Base-by-base conservation (phyloP, 2,329 filamentous ascomycete genomes). In the Plenodomus biglobosus region DNA sequence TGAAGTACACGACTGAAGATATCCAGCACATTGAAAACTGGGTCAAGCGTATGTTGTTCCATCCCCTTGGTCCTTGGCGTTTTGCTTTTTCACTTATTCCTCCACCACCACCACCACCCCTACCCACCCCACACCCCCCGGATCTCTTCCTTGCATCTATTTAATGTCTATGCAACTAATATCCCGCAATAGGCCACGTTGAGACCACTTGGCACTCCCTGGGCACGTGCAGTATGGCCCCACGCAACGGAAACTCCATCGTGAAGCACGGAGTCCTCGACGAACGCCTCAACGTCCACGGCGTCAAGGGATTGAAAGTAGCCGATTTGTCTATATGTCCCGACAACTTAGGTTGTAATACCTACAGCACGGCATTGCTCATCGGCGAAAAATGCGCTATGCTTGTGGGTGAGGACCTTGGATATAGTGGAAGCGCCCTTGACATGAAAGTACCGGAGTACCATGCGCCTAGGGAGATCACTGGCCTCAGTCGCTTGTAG, bases 191-290 rank as follows among this genome's bases (percentile, higher is more conserved):
- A 69, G 66, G 65, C 52, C 87, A 90, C 65, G 85, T 87, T 40
- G 87, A 90, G 73, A 89, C 85, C 41, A 90, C 87, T 32, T 88
- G 86, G 86, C 86, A 89, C 75, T 72, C 74, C 16, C 75, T 83
- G 6, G 79, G 80, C 34, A 90, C 87, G 1, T 90, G 86, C 74
- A 88, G 84, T 43, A 91, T 91, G 86, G 87, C 86, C 0, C 88
- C 88, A 3, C 80, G 75, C 51, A 81, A 90, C 63, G 88, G 88
- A 50, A 92, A 90, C 76, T 85, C 81, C 62, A 88, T 92, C 63
- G 87, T 91, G 69, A 88, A 87, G 75, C 86, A 90, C 62, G 87
- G 87, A 50, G 87, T 91, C 0, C 73, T 91, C 32, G 87, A 91
- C 65, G 86, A 89, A 72, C 82, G 87, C 50, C 79, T 91, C 46